Evolutionary conservation across 2,329 filamentous ascomycete species (phyloP), one percentile per base, ranked within the genome.

Genomic region (Sarocladium kiliense): DNA sequence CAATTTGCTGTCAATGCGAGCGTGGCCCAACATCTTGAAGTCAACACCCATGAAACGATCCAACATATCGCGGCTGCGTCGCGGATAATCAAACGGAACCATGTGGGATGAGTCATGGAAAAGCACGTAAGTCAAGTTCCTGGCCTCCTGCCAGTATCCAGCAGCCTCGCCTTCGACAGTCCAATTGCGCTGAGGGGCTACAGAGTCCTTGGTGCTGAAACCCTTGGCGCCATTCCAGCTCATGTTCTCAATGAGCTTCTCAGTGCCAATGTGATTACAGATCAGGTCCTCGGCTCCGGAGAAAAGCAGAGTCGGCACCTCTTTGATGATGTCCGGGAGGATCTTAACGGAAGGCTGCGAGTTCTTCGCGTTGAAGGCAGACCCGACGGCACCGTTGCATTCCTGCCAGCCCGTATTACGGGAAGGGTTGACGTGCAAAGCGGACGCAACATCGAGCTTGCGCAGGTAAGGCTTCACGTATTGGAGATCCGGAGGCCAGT

Each of bases 101-200:
- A 99, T 99, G 71, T 99, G 94, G 51, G 89, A 96, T 16, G 91
- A 86, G 70, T 99, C 96, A 77, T 96, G 90, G 73, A 97, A 96
- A 39, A 95, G 79, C 30, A 99, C 86, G 67, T 99, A 99, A 1
- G 94, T 97, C 58, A 99, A 74, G 72, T 99, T 99, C 61, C 95
- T 86, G 1, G 94, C 93, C 68, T 91, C 84, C 71, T 99, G 95
- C 78, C 93, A 99, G 66, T 95, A 90, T 23, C 94, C 94, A 3
- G 92, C 92, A 1, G 84, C 75, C 62, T 96, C 83, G 58, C 87
- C 89, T 70, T 97, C 94, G 61, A 97, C 97, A 1, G 85, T 89
- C 95, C 94, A 99, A 64, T 96, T 87, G 39, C 87, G 87, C 18
- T 91, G 88, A n/a, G 93, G 92, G 3, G 94, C 92, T 84, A 88